These are phyloP conservation scores for Cutaneotrichosporon sp. DNA, from an alignment of 1,284 basidiomycete species.

Conservation along the genomic window DNA sequence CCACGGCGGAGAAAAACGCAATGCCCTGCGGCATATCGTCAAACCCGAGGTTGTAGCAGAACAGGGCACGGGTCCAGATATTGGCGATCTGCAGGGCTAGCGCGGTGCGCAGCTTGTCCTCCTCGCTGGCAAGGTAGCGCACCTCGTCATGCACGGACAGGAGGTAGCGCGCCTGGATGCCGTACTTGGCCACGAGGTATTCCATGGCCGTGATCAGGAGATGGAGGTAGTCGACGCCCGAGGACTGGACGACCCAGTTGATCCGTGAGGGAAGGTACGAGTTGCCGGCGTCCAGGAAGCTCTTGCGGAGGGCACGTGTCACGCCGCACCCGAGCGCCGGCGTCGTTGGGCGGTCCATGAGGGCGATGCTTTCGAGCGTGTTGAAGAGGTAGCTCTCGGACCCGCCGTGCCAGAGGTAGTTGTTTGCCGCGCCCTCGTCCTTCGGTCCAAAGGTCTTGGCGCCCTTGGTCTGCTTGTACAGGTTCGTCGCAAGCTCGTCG, in stretches of 20 bases:
- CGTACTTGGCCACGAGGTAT: slow-evolving; percentile 72
- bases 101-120: slow-evolving; percentile 80
- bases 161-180: slow-evolving; percentile 86
- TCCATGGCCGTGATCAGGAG: slow-evolving; percentile 95
- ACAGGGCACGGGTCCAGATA: slow-evolving; percentile 88
- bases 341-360: slow-evolving; percentile 77
- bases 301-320: slow-evolving; percentile 83
- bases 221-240: slow-evolving; percentile 96
- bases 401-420: slow-evolving; percentile 93
- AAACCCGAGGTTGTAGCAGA: slow-evolving; percentile 90
- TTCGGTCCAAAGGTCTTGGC: slow-evolving; percentile 63
- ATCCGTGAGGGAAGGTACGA: slow-evolving; percentile 95
- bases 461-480: slow-evolving; percentile 93
- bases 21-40: slow-evolving; percentile 90
- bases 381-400: slow-evolving; percentile 99
- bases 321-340: slow-evolving; percentile 93
- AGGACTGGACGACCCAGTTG: slow-evolving; percentile 99
- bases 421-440: slow-evolving; percentile 21
- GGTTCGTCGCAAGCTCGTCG: slow-evolving; percentile 70
- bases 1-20: slow-evolving; percentile 96
- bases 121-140: slow-evolving; percentile 83
- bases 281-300: slow-evolving; percentile 61
- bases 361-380: slow-evolving; percentile 92
- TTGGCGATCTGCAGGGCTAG: slow-evolving; percentile 96
- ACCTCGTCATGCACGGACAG: slow-evolving; percentile 98